Evolutionary conservation across 371 early-diverging fungal genomes (phyloP), one percentile per base, ranked within the genome.

Genomic region (Coemansia sp.): DNA sequence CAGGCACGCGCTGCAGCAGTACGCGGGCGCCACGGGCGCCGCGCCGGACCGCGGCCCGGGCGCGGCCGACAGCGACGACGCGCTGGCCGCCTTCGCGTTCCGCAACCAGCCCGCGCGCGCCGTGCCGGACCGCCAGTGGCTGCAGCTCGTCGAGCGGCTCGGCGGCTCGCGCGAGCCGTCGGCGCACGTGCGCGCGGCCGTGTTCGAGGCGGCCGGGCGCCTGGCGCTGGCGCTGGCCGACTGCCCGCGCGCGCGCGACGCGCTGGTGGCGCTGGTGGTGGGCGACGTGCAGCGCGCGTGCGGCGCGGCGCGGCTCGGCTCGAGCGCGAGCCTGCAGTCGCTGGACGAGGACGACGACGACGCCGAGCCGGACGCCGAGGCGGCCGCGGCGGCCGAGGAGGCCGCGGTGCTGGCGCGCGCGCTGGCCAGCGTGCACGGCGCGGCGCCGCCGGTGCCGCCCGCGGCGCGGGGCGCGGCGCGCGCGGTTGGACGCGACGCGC

Each of bases 131-230:
- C 61, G 60, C 42, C 75, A 79, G 50, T 80, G 80, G 80, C 55
- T 77, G 51, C 68, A 68, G 63, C 61, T 79, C 12, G 54, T 80
- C 0, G 77, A 77, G 9, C 59, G 75, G 14, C 65, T 80, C 35
- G 55, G 69, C 14, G 59, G 80, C 26, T 33, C 67, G 12, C 68
- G 72, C 26, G 80, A 80, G 67, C 77, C 78, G n/a, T 77, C 77
- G 40, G 61, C 67, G 42, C 66, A 71, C 20, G 80, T 80, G 11
- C 61, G 77, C 1, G 65, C 72, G 0, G 77, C 80, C 0, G 67
- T 80, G 39, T 80, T 79, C 26, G 80, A 80, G 65, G 62, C 72
- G 3, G 60, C 69, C 3, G 80, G 80, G 4, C 59, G 58, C 34
- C 66, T 80, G 16, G 60, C 72, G 16, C 40, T 80, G 58, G 80